Percentiles rank a stretch among this genome's conserved stretches.
Conservation (phyloP, 2,329 filamentous ascomycete species). For the Arthrocladium fulminans region DNA sequence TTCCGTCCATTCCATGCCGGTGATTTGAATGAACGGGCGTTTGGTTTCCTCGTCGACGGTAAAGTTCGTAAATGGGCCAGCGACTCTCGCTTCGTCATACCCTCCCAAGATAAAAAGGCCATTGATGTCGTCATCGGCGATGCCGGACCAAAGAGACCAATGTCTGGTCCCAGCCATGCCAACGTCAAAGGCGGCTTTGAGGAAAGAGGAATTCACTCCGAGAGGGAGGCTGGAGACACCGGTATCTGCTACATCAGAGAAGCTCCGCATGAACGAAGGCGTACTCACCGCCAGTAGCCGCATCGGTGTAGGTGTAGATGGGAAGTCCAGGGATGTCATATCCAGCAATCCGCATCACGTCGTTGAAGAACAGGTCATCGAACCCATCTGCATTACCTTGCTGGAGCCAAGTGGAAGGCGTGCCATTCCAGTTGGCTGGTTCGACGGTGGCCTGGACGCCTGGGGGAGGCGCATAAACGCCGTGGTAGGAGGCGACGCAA, state of each 20-base stretch:
- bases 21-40: constrained; percentile 7
- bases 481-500: neutral
- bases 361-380: neutral
- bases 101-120: constrained; percentile 19
- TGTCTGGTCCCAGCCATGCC: constrained; percentile 15
- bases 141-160: constrained; percentile 18
- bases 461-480: neutral
- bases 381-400: neutral
- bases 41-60: constrained; percentile 2
- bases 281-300: neutral
- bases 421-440: neutral
- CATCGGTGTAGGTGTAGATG: neutral
- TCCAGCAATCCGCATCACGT: neutral
- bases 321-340: neutral
- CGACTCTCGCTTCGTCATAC: constrained; percentile 18
- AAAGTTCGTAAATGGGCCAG: constrained; percentile 14
- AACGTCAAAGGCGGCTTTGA: constrained; percentile 13
- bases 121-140: constrained; percentile 13
- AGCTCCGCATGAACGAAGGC: neutral
- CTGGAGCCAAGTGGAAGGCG: neutral
- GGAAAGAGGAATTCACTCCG: constrained; percentile 16
- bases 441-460: neutral
- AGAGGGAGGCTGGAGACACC: constrained; percentile 12
- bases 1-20: constrained; percentile 12
- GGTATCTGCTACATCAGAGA: neutral